These are phyloP conservation scores for Scenedesmus sp. DNA, from an alignment of 163 green algal genomes.

Conservation along the genomic window DNA sequence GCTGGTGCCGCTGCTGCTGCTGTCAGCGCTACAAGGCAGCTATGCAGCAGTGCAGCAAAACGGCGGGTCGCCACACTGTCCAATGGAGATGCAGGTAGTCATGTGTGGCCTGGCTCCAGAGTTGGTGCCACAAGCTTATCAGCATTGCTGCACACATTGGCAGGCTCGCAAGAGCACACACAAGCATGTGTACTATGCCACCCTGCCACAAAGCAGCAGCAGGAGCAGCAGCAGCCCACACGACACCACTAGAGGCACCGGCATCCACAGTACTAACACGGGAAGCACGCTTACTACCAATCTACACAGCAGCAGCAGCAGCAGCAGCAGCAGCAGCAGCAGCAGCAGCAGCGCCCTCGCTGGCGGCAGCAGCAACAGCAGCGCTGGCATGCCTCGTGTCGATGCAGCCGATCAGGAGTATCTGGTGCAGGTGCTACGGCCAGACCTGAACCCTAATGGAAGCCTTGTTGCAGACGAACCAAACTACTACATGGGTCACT, in stretches of 20 bases:
- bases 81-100: neutral
- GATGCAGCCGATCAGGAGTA: neutral
- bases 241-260: neutral
- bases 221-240: neutral
- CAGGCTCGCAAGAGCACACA: neutral
- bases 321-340: neutral
- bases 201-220: neutral
- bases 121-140: neutral
- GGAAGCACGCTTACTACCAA: neutral
- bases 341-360: neutral
- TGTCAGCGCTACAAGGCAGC: neutral
- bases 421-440: neutral
- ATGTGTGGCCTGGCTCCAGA: neutral
- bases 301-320: too few relatives aligned
- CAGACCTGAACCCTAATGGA: constrained; percentile 19
- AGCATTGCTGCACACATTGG: neutral
- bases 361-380: constrained; percentile 11
- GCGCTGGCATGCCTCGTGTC: neutral
- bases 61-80: neutral
- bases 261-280: neutral
- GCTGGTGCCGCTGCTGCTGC: neutral
- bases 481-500: constrained; percentile 34
- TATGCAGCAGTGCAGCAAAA: constrained; percentile 3
- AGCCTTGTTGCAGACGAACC: neutral
- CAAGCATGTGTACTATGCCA: neutral